These are phyloP conservation scores for Mycena floridula DNA, from an alignment of 768 basidiomycete species.

Conservation along the genomic window DNA sequence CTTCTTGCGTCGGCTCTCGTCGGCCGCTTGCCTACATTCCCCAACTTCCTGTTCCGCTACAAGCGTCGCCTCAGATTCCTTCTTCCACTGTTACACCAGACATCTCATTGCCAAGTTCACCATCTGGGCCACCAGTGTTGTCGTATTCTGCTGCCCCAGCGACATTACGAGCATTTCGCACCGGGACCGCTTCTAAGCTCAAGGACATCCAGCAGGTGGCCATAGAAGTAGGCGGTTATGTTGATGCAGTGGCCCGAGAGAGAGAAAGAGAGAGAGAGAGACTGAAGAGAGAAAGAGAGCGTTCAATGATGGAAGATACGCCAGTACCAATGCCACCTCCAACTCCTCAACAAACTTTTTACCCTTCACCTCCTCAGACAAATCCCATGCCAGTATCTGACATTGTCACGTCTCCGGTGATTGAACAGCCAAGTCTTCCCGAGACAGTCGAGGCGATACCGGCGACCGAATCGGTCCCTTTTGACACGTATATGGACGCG, in stretches of 20 bases:
- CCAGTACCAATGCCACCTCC: slow-evolving; percentile 10
- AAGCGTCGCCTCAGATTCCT: slow-evolving; percentile 29
- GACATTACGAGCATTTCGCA: slow-evolving; percentile 35
- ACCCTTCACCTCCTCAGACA: slow-evolving; percentile 12
- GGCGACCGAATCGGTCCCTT: slow-evolving; percentile 10
- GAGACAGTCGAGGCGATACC: too few species aligned
- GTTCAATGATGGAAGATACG: too few species aligned
- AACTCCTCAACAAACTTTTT: slow-evolving; percentile 17
- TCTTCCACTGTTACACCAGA: slow-evolving; percentile 2
- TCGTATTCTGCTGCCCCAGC: neutral
- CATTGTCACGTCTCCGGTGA: too few species aligned
- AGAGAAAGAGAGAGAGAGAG: slow-evolving; percentile 74
- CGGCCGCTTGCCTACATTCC: slow-evolving; percentile 50
- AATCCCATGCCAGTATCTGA: too few species aligned
- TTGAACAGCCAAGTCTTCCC: too few species aligned
- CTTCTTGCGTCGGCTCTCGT: slow-evolving; percentile 31
- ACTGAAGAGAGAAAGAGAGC: slow-evolving; percentile 61
- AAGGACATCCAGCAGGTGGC: slow-evolving; percentile 30
- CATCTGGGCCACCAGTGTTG: neutral
- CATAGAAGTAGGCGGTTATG: slow-evolving; percentile 58
- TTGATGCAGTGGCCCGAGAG: slow-evolving; percentile 71
- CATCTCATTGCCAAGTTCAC: too few species aligned
- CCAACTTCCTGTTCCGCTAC: slow-evolving; percentile 57
- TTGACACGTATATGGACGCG: slow-evolving; percentile 24
- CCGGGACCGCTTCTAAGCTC: slow-evolving; percentile 41